Base-by-base conservation (phyloP, 352 stramenopile species). In the Phytophthora cryptogea region DNA sequence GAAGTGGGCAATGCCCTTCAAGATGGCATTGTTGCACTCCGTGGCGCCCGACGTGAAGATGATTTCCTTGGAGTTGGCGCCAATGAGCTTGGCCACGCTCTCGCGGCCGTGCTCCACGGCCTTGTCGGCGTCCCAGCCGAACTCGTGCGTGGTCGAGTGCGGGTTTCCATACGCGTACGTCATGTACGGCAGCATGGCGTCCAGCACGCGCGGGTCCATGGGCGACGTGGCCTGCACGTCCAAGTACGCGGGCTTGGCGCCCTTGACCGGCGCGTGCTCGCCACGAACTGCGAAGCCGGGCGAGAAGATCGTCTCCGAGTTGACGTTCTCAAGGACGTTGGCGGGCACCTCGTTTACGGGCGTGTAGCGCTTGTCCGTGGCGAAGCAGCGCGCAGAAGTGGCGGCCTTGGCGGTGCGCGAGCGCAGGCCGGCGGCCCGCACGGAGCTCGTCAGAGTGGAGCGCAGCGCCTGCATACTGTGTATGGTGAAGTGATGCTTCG, bases 11-110 rank as follows among this genome's bases (percentile, higher is more conserved):
- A 98, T 86, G 33, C 97, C 97, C 81, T 99, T 99, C 59, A 99
- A 92, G 53, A 96, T 96, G 11, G 98, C 78, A 74, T 99, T 99
- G 86, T 99, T 99, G 49, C 85, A 95, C 85, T 99, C 98, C 0
- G 97, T 99, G 2, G 97, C 98, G 35, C 98, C 97, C 11, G 94
- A 99, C 14, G 97, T 99, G 66, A 99, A 99, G 51, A 99, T 96
- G 54, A 99, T 98, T 74, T 99, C 98, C 71, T 99, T 99, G 10
- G 95, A 68, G 59, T 93, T 88, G 30, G 97, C 97, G 39, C 90
- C 83, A 52, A 99, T 98, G 20, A 99, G 83, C 30, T 59, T 68
- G 5, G 96, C 97, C 7, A 99, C 86, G 67, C 86, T 84, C 50
- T 73, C 77, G 10, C 85, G 82, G 0, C 84, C 86, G 16, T 82